A percentile compares a stretch with the other conserved stretches of the same genome.
phyloP scores from a whole-genome alignment of 768 basidiomycete genomes.

The Suillus hirtellus region DNA sequence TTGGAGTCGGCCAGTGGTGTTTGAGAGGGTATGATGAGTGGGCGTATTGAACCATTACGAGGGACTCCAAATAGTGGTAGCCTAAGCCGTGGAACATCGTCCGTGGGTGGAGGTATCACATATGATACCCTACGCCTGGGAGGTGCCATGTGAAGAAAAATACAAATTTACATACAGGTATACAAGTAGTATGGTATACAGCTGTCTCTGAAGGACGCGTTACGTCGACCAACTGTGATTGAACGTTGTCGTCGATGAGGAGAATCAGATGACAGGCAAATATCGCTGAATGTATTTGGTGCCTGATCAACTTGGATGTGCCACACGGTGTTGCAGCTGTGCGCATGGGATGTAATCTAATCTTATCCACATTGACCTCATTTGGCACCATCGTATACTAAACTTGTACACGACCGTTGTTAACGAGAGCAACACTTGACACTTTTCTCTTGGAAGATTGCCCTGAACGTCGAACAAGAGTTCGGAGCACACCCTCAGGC shows the following conservation, averaged over 20 bases:
- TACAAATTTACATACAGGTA: slow-evolving; percentile 25
- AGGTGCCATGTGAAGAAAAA: slow-evolving; percentile 37
- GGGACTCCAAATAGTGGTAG: slow-evolving; percentile 67
- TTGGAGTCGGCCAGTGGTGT: slow-evolving; percentile 21
- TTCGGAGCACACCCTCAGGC: slow-evolving; percentile 14
- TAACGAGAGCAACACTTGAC: background rate
- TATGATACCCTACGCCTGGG: slow-evolving; percentile 79
- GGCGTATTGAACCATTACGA: slow-evolving; percentile 67
- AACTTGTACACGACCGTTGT: background rate
- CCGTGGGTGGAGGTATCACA: slow-evolving; percentile 73
- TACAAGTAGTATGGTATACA: background rate
- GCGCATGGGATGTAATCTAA: slow-evolving; percentile 11
- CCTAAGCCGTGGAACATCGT: slow-evolving; percentile 61
- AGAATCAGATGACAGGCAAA: background rate
- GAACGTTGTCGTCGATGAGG: slow-evolving; percentile 1
- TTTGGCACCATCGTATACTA: background rate
- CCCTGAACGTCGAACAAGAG: slow-evolving; percentile 42
- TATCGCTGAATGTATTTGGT: slow-evolving; percentile 8
- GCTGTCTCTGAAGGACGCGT: slow-evolving; percentile 2
- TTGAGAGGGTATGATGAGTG: slow-evolving; percentile 55
- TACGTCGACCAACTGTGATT: slow-evolving; percentile 4
- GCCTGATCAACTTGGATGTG: background rate
- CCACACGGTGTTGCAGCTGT: background rate
- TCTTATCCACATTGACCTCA: background rate
- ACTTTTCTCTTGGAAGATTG: slow-evolving; percentile 42